Evolutionary conservation across 371 early-diverging fungal genomes (phyloP).

Genomic region (Lichtheimia ramosa): DNA sequence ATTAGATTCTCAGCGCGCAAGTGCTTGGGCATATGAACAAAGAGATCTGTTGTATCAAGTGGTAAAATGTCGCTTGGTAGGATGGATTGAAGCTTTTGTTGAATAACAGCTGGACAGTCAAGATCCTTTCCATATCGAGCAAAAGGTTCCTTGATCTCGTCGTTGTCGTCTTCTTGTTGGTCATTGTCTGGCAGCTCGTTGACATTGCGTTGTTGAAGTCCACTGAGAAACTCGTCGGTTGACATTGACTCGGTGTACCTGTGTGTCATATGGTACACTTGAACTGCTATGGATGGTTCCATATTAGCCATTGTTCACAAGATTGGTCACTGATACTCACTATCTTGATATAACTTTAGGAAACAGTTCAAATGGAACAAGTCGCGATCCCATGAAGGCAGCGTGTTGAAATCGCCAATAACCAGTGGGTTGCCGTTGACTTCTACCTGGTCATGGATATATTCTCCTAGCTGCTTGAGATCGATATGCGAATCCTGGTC

Average conservation of each 20-base stretch:
- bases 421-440: slow-evolving; percentile 45
- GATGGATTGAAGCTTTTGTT: slow-evolving; percentile 8
- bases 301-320: too few relatives aligned
- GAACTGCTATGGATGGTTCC: neutral
- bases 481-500: neutral
- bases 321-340: neutral
- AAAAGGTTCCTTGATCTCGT: neutral
- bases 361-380: slow-evolving; percentile 21
- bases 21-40: slow-evolving; percentile 19
- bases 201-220: too few relatives aligned
- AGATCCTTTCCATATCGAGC: slow-evolving; percentile 34
- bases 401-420: slow-evolving; percentile 39
- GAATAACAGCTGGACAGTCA: slow-evolving; percentile 19
- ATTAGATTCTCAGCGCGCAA: slow-evolving; percentile 36
- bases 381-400: slow-evolving; percentile 24
- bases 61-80: slow-evolving; percentile 28
- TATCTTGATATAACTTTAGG: neutral
- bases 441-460: slow-evolving; percentile 34
- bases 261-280: neutral
- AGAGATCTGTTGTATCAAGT: slow-evolving; percentile 23
- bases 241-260: too few relatives aligned
- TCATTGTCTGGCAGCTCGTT: neutral
- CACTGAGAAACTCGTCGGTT: too few relatives aligned
- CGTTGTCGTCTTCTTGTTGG: neutral
- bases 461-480: neutral